Base-by-base conservation (phyloP, 768 basidiomycete species). In the Erythrobasidium yunnanense region DNA sequence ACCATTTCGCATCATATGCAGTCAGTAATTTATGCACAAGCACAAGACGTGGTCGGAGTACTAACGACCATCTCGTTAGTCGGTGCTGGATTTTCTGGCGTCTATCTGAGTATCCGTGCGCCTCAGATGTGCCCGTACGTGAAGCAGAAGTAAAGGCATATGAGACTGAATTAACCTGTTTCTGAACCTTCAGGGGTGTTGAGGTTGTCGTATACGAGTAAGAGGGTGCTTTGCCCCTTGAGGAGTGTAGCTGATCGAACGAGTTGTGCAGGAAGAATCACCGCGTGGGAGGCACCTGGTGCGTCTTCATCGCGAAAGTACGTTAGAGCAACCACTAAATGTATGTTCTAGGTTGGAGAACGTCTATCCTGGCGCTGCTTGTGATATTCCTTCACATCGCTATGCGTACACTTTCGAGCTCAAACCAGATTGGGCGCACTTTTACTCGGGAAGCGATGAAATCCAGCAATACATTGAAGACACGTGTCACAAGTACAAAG, bases 371-470 rank as follows among this genome's bases (percentile, higher is more conserved):
- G 51, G 51, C 6, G 51, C 51, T 52, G 51, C 51, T 3, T 52
- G 51, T 23, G 51, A 52, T 20, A 52, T 52, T 11, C 51, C 51
- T 20, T 52, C 51, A 29, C 51, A 52, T 23, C 51, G 51, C 45
- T 72, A 72, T 45, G 57, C 62, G 23, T 66, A 68, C 55, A 62
- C 52, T 25, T 70, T 69, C 30, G 50, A 27, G 22, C 57, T 52
- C 30, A 45, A 65, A 15, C 68, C 56, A 34, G 55, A 65, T 53
- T 70, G 69, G 67, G 30, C 22, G 32, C 46, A 65, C 18, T 54
- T 55, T 74, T 85, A 84, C 65, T 79, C 83, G 2, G 77, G 81
- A 3, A 83, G 83, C 2, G 73, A 79, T 4, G 84, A 87, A 72
- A 85, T 87, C 29, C 80, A 76, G 30, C 73, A 75, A 7, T 83